Evolutionary conservation across 1,284 basidiomycete genomes (phyloP).

Genomic region (Athelia sp.): DNA sequence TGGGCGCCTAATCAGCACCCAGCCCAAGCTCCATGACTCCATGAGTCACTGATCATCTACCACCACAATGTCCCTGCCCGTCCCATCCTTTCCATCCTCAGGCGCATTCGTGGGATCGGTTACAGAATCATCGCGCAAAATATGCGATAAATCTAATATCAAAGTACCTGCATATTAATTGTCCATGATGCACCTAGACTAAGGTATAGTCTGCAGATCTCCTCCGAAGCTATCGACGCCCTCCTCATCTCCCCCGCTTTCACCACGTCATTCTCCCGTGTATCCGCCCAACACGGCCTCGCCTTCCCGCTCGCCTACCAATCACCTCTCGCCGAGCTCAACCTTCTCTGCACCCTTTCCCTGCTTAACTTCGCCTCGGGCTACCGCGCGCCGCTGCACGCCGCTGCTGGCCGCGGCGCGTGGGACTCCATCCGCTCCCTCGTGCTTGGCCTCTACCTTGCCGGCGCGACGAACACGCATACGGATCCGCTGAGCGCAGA

Average conservation of each 20-base stretch:
- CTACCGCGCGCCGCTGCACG: conserved; percentile 68
- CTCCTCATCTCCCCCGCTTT: conserved; percentile 64
- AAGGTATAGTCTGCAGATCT: neutral
- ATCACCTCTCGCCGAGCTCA: conserved; percentile 64
- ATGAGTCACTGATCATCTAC: no score
- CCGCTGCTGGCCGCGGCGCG: conserved; percentile 66
- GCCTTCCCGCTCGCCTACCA: conserved; percentile 75
- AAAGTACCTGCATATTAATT: conserved; percentile 20
- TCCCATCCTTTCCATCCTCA: neutral
- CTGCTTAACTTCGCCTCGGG: conserved; percentile 80
- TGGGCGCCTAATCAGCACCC: no score
- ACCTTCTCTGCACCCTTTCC: conserved; percentile 66
- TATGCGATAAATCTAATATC: neutral
- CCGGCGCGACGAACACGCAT: conserved; percentile 48
- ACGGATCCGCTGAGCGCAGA: conserved; percentile 61
- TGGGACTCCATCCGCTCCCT: conserved; percentile 77
- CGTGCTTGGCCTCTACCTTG: conserved; percentile 66
- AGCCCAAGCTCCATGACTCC: no score
- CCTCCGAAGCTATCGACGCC: conserved; percentile 35
- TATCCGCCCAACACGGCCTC: conserved; percentile 60
- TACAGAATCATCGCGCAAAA: neutral
- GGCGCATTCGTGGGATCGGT: neutral
- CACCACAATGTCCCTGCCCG: neutral
- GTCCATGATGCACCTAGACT: neutral
- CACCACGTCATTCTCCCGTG: conserved; percentile 53